Conservation (phyloP, 805 yeast species). For the Dipodascus albidus region DNA sequence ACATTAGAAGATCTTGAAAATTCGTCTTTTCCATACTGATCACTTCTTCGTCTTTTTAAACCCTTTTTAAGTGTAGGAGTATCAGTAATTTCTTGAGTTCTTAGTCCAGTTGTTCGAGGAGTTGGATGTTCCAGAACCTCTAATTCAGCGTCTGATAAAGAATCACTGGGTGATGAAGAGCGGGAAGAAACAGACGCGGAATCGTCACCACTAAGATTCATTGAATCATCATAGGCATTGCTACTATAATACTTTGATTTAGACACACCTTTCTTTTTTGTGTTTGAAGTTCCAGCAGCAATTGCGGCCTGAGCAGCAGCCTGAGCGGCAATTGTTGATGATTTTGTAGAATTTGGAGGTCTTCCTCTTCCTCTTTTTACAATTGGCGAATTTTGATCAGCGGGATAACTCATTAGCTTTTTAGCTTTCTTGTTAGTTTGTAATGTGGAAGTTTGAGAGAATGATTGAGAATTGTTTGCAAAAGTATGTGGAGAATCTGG, state of each 20-base stretch:
- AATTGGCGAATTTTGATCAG: slow-evolving; percentile 2
- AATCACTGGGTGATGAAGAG: slow-evolving; percentile 42
- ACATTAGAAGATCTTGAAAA: slow-evolving; percentile 3
- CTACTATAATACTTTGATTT: not conserved
- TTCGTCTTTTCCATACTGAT: not conserved
- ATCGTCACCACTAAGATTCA: slow-evolving; percentile 8
- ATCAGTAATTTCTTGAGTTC: not conserved
- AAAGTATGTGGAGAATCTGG: slow-evolving; percentile 10
- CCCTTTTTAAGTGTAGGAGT: not conserved
- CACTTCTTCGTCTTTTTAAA: not conserved
- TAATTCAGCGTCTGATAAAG: slow-evolving; percentile 41
- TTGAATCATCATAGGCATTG: not conserved
- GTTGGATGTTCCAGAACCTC: slow-evolving; percentile 26
- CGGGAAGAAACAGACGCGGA: slow-evolving; percentile 12
- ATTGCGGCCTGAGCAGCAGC: slow-evolving; percentile 14
- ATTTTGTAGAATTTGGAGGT: slow-evolving; percentile 12
- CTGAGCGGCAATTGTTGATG: slow-evolving; percentile 21
- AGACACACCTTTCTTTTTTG: not conserved
- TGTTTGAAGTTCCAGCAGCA: slow-evolving; percentile 14
- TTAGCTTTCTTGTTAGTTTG: slow-evolving; percentile 21
- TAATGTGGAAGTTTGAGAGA: slow-evolving; percentile 1
- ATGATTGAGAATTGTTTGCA: slow-evolving; percentile 1
- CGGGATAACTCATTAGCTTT: slow-evolving; percentile 6
- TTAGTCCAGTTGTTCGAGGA: slow-evolving; percentile 2
- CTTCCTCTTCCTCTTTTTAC: slow-evolving; percentile 11